Conservation (phyloP, 2,329 filamentous ascomycete genomes). For the Diaporthe aspalathi region DNA sequence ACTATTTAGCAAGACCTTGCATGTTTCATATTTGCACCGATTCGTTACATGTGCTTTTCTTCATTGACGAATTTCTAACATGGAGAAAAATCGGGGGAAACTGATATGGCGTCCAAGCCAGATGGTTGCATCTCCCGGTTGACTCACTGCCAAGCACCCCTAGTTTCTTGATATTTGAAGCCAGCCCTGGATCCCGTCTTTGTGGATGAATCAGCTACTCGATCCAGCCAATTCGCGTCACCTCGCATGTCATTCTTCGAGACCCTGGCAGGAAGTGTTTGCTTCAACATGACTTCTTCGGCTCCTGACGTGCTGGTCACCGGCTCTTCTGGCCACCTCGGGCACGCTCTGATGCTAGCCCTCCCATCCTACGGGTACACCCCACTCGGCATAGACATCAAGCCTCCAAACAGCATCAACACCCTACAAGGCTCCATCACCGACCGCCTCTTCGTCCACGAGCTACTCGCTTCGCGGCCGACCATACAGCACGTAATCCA, state of each 20-base stretch:
- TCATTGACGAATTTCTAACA: no score
- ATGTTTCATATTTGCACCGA: no score
- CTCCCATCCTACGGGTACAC: conserved; percentile 53
- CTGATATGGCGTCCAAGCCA: no score
- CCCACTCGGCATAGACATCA: conserved; percentile 58
- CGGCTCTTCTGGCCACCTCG: conserved; percentile 59
- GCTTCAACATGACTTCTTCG: background rate
- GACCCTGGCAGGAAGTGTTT: background rate
- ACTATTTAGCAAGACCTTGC: no score
- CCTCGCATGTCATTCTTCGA: accelerated
- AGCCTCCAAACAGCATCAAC: conserved; percentile 46
- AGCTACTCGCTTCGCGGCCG: conserved; percentile 47
- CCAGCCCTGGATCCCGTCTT: background rate
- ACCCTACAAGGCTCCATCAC: conserved; percentile 51
- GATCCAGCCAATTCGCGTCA: background rate
- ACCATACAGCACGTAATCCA: conserved; percentile 56
- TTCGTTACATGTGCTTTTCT: no score
- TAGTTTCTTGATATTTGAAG: background rate
- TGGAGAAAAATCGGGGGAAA: no score
- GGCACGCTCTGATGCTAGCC: conserved; percentile 57
- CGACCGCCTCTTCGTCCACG: conserved; percentile 49
- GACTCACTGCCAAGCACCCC: conserved; percentile 16
- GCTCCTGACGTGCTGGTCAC: conserved; percentile 56
- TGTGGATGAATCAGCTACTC: background rate
- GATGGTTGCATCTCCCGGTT: conserved; percentile 10